Evolutionary conservation across 805 yeast species (phyloP), one percentile per base, ranked within the genome.

Genomic region (Ogataea pignaliae): DNA sequence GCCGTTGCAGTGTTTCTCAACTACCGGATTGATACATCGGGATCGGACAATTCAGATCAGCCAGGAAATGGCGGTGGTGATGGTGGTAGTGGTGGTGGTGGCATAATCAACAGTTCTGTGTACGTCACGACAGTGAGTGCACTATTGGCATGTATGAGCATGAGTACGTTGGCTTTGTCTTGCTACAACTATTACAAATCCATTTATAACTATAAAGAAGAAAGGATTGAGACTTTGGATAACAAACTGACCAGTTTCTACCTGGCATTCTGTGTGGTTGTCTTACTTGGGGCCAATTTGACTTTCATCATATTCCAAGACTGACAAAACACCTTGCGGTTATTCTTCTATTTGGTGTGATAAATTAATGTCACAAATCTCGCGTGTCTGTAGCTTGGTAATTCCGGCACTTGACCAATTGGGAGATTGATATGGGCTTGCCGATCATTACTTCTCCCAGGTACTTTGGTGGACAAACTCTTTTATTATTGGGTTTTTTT

Each of bases 1-100:
- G 70, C 79, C 1, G 63, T 73, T 30, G 78, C 78, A 1, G 65
- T 77, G 14, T 51, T 71, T 7, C 48, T 76, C 6, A 71, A 76
- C 49, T 75, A 71, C 55, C 63, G 70, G 42, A 55, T 77, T 9
- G 70, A 69, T 40, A 61, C 75, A 6, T 44, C 61, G 6, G 26
- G 26, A 5, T 21, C 26, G 26, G 7, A 4, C 26, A 7, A 21
- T 21, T 21, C 26, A 21, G 16, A 29, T 11, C 38, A 40, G 0
- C 51, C 59, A 3, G 48, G 46, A 7, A 44, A 34, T 36, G 33
- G 42, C 15, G 41, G 44, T 2, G 38, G 33, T 8, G 18, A 38
- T 29, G 48, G 45, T 10, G 40, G 26, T 26, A 50, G 8, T 17
- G 42, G 37, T 15, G 46, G 35, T 15, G 26, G 26, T 21, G 26